A percentile compares a stretch with the other conserved stretches of the same genome.
phyloP scores from a whole-genome alignment of 805 yeast species.

The Saccharomycopsis javanensis region DNA sequence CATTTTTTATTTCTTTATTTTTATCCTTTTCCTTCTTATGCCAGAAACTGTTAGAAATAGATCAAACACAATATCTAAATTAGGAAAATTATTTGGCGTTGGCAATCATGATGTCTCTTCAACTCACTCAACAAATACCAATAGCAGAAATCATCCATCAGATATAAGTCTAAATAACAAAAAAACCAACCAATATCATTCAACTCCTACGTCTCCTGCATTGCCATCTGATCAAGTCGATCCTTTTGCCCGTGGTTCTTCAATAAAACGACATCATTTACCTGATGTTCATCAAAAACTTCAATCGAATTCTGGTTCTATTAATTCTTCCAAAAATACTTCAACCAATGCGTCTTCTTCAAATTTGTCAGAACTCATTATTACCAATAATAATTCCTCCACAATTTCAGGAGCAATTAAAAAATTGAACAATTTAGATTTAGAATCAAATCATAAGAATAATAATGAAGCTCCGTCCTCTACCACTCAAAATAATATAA shows the following conservation, averaged over 20 bases:
- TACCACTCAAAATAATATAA: not conserved
- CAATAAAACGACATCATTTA: not conserved
- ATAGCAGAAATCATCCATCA: not conserved
- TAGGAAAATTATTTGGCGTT: constrained; percentile 25
- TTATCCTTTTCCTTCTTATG: not conserved
- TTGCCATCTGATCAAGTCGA: not conserved
- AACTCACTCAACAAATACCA: not conserved
- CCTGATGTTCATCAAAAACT: not conserved
- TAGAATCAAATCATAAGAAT: not conserved
- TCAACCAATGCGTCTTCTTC: not conserved
- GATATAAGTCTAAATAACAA: not conserved
- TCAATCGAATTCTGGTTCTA: not conserved
- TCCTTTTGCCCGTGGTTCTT: not conserved
- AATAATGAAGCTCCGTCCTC: not conserved
- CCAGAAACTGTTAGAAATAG: constrained; percentile 21
- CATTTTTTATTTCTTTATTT: not conserved
- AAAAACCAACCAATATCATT: not conserved
- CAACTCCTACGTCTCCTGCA: not conserved
- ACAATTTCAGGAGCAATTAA: not conserved
- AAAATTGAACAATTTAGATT: not conserved
- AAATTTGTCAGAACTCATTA: not conserved
- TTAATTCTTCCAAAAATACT: not conserved
- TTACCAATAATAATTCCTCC: not conserved
- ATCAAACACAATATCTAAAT: constrained; percentile 24
- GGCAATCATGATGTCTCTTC: constrained; percentile 7